Evolutionary conservation across 176 grass and related monocot genomes (phyloP), one percentile per base, ranked within the genome.

Genomic region (Zizania latifolia): DNA sequence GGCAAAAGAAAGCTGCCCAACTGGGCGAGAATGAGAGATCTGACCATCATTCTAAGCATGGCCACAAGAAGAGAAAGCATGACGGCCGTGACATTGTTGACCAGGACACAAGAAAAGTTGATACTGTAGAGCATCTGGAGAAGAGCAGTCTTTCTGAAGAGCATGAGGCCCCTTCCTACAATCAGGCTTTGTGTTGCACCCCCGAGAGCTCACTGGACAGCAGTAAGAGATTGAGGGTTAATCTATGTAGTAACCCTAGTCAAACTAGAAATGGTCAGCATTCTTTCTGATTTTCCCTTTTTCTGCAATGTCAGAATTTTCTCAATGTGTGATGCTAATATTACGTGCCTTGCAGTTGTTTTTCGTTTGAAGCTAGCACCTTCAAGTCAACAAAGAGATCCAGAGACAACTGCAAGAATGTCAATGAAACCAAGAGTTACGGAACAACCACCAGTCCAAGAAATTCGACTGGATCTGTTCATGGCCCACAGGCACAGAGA

Each of bases 181-280:
- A 2, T 45, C 33, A 12, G 2, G 19, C 67, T 71, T 40, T 63
- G 15, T 34, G 29, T 39, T 75, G 45, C 13, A 65, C 82, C 45
- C 74, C 75, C 28, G 55, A 83, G 45, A 75, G 75, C 29, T 85
- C 82, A 43, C 66, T 72, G 36, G 74, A 85, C 29, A 85, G 66
- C 55, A 72, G n/a, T 50, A 85, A 85, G 75, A 71, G 64, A 33
- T 45, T 63, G 30, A 58, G 41, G 32, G 31, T 16, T n/a, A 3
- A 7, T 38, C 6, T 54, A 6, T 77, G 41, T 9, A 8, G 53
- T 32, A 84, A 53, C 37, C 75, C 73, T 27, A 84, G 22, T 38
- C 64, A 69, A 46, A 46, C 65, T 2, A 69, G 14, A 45, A 69
- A 45, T 69, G 65, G 64, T 67, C 5, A 67, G 22, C 24, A 14